Evolutionary conservation across 352 stramenopile genomes (phyloP).

Genomic region (Elongisporangium prolatum): DNA sequence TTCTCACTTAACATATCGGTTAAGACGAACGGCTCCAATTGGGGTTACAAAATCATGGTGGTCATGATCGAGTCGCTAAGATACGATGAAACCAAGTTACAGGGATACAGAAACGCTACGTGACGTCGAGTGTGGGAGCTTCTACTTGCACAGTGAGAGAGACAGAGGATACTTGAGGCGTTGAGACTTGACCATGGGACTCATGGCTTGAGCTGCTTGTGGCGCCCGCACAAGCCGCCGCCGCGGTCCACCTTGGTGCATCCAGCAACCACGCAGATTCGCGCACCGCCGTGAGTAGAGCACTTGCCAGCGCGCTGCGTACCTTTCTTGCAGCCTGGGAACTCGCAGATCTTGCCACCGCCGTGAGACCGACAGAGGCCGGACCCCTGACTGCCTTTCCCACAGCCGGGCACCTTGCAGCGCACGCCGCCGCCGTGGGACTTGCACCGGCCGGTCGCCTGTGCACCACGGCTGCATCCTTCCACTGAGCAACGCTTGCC

Average conservation of each 20-base stretch:
- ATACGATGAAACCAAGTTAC: too few species aligned
- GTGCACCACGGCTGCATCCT: conserved; percentile 4
- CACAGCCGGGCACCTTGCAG: conserved; percentile 29
- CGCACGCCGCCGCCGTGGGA: conserved; percentile 38
- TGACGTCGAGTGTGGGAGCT: too few species aligned
- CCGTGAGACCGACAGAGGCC: conserved; percentile 45
- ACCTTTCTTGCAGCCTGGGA: conserved; percentile 32
- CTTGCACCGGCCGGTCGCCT: conserved; percentile 43
- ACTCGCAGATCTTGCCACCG: conserved; percentile 35
- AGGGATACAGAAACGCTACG: background rate
- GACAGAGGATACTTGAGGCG: too few species aligned
- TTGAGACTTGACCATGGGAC: background rate
- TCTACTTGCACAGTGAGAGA: background rate
- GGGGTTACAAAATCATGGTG: too few species aligned
- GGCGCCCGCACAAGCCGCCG: conserved; percentile 18
- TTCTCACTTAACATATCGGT: too few species aligned
- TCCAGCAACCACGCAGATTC: conserved; percentile 19
- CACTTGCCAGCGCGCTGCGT: conserved; percentile 20
- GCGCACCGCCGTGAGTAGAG: background rate
- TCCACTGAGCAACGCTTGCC: background rate
- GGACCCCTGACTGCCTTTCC: conserved; percentile 44
- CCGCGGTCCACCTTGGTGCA: conserved; percentile 36
- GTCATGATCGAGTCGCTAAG: background rate
- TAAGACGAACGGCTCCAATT: too few species aligned
- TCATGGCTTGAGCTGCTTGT: conserved; percentile 2